Conservation (phyloP, 2,329 filamentous ascomycete genomes). For the Ascochyta fabae region DNA sequence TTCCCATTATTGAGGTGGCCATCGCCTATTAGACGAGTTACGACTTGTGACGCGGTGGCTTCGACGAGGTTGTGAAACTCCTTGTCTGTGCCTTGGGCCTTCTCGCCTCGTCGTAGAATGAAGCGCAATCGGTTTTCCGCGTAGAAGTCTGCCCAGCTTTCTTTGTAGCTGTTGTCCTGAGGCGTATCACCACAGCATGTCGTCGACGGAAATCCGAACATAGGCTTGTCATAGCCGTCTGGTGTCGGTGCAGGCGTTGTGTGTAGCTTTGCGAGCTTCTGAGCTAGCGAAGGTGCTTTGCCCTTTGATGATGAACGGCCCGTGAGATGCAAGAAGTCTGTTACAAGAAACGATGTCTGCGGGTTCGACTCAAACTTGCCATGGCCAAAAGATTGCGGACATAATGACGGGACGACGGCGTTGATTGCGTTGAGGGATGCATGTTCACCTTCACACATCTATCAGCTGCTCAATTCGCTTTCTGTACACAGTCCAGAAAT, state of each 20-base stretch:
- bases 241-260: conserved; percentile 73
- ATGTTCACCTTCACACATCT: conserved; percentile 69
- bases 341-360: conserved; percentile 65
- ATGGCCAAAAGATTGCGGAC: conserved; percentile 76
- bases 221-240: conserved; percentile 62
- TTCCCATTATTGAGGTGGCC: conserved; percentile 66
- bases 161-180: conserved; percentile 77
- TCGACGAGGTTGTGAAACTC: conserved; percentile 71
- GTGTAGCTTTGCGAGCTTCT: conserved; percentile 81
- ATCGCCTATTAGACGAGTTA: conserved; percentile 77
- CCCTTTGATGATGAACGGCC: conserved; percentile 39
- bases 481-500: not conserved
- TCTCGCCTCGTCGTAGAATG: conserved; percentile 65
- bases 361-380: conserved; percentile 61
- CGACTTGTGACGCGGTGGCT: conserved; percentile 66
- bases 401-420: conserved; percentile 72
- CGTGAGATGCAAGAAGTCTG: conserved; percentile 75
- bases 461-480: conserved; percentile 15
- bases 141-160: conserved; percentile 86
- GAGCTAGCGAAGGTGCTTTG: conserved; percentile 63
- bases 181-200: conserved; percentile 87
- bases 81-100: conserved; percentile 68
- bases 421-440: conserved; percentile 84
- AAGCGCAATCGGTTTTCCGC: conserved; percentile 74
- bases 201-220: conserved; percentile 83